Conservation (phyloP, 2,329 filamentous ascomycete genomes). For the Echinosphaeria canescens region DNA sequence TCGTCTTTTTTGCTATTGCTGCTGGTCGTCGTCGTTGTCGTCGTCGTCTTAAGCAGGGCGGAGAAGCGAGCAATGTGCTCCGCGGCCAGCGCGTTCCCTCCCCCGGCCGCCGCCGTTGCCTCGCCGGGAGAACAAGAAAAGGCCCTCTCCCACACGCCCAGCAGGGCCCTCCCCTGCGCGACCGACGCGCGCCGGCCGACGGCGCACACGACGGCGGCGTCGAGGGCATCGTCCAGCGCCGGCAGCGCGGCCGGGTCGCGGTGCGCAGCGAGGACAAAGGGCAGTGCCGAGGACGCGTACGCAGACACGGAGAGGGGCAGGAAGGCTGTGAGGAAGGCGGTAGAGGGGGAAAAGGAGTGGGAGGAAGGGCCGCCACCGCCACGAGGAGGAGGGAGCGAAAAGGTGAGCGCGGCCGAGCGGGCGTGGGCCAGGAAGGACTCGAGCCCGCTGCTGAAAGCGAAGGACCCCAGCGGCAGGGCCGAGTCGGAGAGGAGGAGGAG, state of each 20-base stretch:
- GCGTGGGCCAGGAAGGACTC: conserved; percentile 65
- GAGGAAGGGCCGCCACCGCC: neutral
- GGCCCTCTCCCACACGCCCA: conserved; percentile 57
- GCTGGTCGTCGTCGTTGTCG: conserved; percentile 4
- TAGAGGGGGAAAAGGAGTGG: conserved; percentile 7
- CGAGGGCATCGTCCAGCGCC: conserved; percentile 50
- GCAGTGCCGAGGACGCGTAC: conserved; percentile 49
- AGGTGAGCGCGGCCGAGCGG: conserved; percentile 3
- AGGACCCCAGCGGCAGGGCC: conserved; percentile 64
- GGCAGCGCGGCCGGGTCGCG: conserved; percentile 26
- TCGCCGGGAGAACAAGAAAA: too few relatives aligned
- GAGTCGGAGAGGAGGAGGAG: conserved; percentile 64
- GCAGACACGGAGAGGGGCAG: conserved; percentile 48
- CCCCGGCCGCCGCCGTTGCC: conserved; percentile 1
- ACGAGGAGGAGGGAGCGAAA: conserved; percentile 4
- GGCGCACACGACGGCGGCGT: conserved; percentile 59
- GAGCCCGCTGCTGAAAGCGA: conserved; percentile 66
- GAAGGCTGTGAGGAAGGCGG: conserved; percentile 38
- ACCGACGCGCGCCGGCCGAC: conserved; percentile 56
- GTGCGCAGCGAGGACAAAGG: conserved; percentile 52
- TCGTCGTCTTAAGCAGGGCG: conserved; percentile 10
- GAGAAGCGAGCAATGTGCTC: conserved; percentile 16
- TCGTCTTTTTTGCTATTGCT: conserved; percentile 1
- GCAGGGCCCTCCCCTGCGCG: conserved; percentile 53
- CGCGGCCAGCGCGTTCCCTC: conserved; percentile 6